Base-by-base conservation (phyloP, 208 protist species). In the Angomonas desouzai region DNA sequence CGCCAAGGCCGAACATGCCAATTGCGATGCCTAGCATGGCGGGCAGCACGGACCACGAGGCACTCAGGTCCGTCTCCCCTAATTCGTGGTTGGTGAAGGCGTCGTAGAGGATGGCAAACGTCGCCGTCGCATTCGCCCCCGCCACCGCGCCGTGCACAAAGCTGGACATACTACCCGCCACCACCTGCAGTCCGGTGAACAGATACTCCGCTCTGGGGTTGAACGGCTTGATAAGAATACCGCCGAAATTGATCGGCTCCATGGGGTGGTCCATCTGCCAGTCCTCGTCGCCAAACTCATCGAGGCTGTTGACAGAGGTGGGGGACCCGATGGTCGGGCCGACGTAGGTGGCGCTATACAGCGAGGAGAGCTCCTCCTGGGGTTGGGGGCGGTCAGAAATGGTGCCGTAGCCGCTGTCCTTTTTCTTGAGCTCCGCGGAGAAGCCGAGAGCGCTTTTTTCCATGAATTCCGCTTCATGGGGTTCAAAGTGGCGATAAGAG, bases 61-160 rank as follows among this genome's bases (percentile, higher is more conserved):
- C 74, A 70, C 72, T 79, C 64, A 91, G 63, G 25, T 69, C 68
- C 3, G 56, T 45, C 62, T 76, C 72, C 20, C 72, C 66, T 25
- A 91, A 68, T 69, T 87, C 81, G 62, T 81, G 73, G 47, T 85
- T 68, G 28, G 64, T 79, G 75, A 93, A 93, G 60, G 78, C 68
- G 23, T 89, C 79, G 74, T 93, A 93, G 6, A 93, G 66, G 47
- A 93, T 89, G 43, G 83, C 70, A 56, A 91, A 91, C 22, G 87
- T 76, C 3, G 82, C 81, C 0, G 87, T 93, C 27, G 87, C 87
- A 71, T 93, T 93, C 20, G 87, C 84, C 10, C 87, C 87, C 16
- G 87, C 84, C 16, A 91, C 87, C 32, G 87, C 84, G 61, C 84
- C 84, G 70, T 93, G 87, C 22, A 93, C 84, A 53, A 91, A 93